Evolutionary conservation across 768 basidiomycete species (phyloP), one percentile per base, ranked within the genome.

Genomic region (Lactifluus subvellereus): DNA sequence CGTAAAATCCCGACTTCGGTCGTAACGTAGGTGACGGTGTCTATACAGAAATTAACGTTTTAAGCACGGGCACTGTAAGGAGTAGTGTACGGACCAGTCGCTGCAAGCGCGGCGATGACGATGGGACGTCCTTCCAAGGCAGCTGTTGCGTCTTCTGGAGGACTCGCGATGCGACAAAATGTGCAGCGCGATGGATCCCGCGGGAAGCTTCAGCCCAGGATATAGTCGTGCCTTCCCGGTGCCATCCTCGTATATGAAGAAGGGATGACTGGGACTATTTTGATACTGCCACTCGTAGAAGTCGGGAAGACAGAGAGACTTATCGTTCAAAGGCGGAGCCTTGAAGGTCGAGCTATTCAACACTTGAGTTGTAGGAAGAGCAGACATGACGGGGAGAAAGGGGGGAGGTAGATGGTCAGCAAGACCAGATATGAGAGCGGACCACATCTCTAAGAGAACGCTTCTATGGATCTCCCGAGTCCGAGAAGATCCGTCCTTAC

Each of bases 1-100:
- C 76, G 69, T 2, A 78, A 69, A 49, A 80, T 72, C 7, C 78
- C 77, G 5, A 74, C 69, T 38, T 67, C 65, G 9, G 66, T 55
- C 9, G 69, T 66, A 32, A 68, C 57, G 22, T 70, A 70, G 4
- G 69, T 67, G 43, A 70, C 59, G 13, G 69, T 63, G 38, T 70
- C 69, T 70, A 38, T 14, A 50, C 18, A 13, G 33, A 59, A 40
- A 42, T 61, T 50, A 54, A 51, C 6, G 30, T 30, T 30, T 20
- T 35, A 27, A 13, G 9, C 8, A 14, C 5, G 6, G 45, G 16
- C 9, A 20, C 13, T n/a, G 30, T 13, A 48, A 27, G 18, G 11
- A 27, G 51, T 30, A 27, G 13, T 6, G 20, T n/a, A 58, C 67
- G 27, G 35, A 70, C 69, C 69, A 35, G 67, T 53, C 8, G 64